Conservation (phyloP, 2,329 filamentous ascomycete species). For the Blastomyces parvus region DNA sequence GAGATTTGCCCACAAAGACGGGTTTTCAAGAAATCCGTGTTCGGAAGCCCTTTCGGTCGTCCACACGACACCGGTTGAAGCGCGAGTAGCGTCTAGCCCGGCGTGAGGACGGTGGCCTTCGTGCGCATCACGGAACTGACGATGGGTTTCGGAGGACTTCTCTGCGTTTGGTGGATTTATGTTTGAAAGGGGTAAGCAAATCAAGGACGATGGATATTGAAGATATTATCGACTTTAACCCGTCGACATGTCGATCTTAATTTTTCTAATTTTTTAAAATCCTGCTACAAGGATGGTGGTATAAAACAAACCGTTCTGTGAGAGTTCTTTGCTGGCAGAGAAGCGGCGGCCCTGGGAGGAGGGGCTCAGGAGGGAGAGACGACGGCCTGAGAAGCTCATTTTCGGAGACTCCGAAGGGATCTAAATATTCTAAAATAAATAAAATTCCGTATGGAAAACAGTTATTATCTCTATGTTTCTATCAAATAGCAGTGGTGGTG, state of each 20-base stretch:
- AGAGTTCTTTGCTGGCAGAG: constrained; percentile 37
- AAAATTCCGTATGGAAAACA: background rate
- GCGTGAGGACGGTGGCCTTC: constrained; percentile 86
- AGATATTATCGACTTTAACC: background rate
- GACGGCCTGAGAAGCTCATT: constrained; percentile 41
- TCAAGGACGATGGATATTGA: background rate
- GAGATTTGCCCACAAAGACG: constrained; percentile 79
- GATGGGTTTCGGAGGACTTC: constrained; percentile 71
- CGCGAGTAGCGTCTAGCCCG: constrained; percentile 76
- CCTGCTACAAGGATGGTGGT: constrained; percentile 11
- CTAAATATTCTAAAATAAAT: background rate
- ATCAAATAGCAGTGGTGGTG: background rate
- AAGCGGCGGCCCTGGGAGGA: constrained; percentile 30
- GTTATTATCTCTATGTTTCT: background rate
- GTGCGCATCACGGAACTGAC: constrained; percentile 80
- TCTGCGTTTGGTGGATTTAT: constrained; percentile 44
- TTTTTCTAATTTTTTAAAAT: background rate
- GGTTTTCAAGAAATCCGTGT: constrained; percentile 77
- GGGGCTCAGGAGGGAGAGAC: constrained; percentile 36
- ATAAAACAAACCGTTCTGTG: constrained; percentile 12
- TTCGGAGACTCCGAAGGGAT: background rate
- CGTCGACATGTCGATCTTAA: background rate
- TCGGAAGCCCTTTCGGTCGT: constrained; percentile 61
- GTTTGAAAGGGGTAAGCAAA: background rate
- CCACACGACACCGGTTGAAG: constrained; percentile 92